Evolutionary conservation across 148 eudicot species (phyloP), one percentile per base, ranked within the genome.

Genomic region (Limonium bicolor): DNA sequence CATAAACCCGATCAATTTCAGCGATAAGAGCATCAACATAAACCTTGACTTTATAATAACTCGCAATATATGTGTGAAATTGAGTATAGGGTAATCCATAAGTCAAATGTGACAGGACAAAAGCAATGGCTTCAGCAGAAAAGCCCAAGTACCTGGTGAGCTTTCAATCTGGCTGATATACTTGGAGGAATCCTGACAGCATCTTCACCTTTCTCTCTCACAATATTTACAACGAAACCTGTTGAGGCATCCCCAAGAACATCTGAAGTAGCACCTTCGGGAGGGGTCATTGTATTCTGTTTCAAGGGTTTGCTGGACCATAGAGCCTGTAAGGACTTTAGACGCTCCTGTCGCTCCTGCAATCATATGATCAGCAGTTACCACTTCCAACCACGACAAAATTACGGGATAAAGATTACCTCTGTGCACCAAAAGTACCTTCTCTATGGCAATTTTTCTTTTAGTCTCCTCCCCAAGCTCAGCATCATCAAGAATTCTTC

Each of bases 391-490:
- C n/a, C n/a, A n/a, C n/a, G n/a, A n/a, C n/a, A n/a, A n/a, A n/a
- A n/a, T n/a, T n/a, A n/a, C n/a, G n/a, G n/a, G n/a, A n/a, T n/a
- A n/a, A n/a, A n/a, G n/a, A n/a, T n/a, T n/a, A n/a, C n/a, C n/a
- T n/a, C n/a, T n/a, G n/a, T n/a, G n/a, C n/a, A n/a, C n/a, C n/a
- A n/a, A 25, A 14, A 28, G 46, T 78, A 92, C 99, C 93, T 92
- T 92, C 62, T 92, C 99, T 54, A 92, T 81, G 29, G 95, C 95
- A 60, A 85, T 92, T 72, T 92, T 85, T 67, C 51, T 73, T 73
- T 78, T 92, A 5, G 99, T 92, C 73, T 92, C 99, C 55, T 92
- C 99, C 30, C 95, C 99, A 59, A 92, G 65, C 51, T 92, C 99
- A 41, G 95, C 61, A 62, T 92, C 99, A 46, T 92, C 99, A 46